These are phyloP conservation scores for Saccharomycopsis selenospora DNA, from an alignment of 805 yeast species.

Conservation along the genomic window DNA sequence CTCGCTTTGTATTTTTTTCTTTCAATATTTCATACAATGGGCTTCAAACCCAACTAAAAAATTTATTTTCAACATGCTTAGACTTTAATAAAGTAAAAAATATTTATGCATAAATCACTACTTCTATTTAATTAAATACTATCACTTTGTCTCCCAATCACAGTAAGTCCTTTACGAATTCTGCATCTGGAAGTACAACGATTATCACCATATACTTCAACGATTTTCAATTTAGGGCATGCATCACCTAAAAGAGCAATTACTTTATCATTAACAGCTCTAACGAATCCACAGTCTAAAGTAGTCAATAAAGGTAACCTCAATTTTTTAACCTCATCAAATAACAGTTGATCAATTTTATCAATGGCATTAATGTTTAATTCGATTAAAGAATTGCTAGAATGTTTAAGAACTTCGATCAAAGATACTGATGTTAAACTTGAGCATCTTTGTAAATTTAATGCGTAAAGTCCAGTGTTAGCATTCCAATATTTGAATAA, in stretches of 20 bases:
- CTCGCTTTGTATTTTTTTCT: too few species aligned
- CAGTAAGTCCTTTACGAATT: slow-evolving; percentile 45
- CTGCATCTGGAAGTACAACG: slow-evolving; percentile 51
- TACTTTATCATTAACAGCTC: slow-evolving; percentile 63
- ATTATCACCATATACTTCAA: slow-evolving; percentile 80
- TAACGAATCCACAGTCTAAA: slow-evolving; percentile 73
- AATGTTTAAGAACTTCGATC: slow-evolving; percentile 52
- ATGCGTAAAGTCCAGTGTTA: slow-evolving; percentile 51
- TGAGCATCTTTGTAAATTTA: slow-evolving; percentile 60
- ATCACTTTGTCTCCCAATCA: slow-evolving; percentile 74
- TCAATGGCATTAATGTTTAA: slow-evolving; percentile 70
- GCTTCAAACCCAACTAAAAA: too few species aligned
- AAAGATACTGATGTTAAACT: slow-evolving; percentile 58
- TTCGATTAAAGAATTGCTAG: slow-evolving; percentile 57
- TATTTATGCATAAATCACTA: too few species aligned
- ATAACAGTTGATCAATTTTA: slow-evolving; percentile 42
- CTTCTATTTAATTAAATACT: slow-evolving; percentile 38
- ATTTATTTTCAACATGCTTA: too few species aligned
- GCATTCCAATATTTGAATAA: slow-evolving; percentile 50
- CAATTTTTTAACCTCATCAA: slow-evolving; percentile 38
- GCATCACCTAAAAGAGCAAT: slow-evolving; percentile 49
- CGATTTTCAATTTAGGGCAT: slow-evolving; percentile 53
- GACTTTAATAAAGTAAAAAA: too few species aligned
- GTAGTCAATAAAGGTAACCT: slow-evolving; percentile 54
- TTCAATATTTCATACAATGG: too few species aligned